Base-by-base conservation (phyloP, 176 grass and related monocot genomes). In the Oryza glaberrima region DNA sequence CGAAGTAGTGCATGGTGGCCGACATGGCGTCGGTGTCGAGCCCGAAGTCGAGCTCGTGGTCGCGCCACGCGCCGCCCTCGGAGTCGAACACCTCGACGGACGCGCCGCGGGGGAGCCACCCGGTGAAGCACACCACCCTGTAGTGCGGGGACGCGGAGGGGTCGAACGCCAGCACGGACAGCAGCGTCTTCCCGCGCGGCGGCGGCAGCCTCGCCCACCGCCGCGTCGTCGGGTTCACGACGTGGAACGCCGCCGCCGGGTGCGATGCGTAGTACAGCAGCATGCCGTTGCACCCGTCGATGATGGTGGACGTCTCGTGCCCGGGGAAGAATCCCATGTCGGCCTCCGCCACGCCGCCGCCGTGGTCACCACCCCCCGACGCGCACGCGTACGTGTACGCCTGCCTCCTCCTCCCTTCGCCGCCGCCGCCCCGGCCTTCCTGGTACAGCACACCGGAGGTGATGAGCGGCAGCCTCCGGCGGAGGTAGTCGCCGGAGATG, bases 271-370 rank as follows among this genome's bases (percentile, higher is more conserved):
- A 95, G 82, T 82, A 98, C 30, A 98, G 90, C 17, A 98, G 90
- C 16, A 98, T 81, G 75, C 95, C 95, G 76, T 93, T 94, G 87
- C 95, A 93, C 25, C 92, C 90, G 78, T 98, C 95, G 60, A 94
- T 87, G 89, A 98, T 88, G 68, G 86, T 88, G 10, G 92, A 93
- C 34, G 83, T 88, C 5, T 44, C 75, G 68, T 90, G 90, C 72
- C 81, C 79, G 23, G 92, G 92, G 81, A 98, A 98, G 86, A 98
- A 98, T 30, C 82, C 40, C 67, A 98, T 90, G 67, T 80, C 76
- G 30, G 45, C 86, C 58, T 88, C 92, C 28, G 71, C 48, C 13
- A 86, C 84, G 8, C 77, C 67, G 13, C 48, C 77, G 32, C 81
- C 40, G 40, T 41, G 40, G 40, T 41, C 70, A 19, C 10, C 7